Base-by-base conservation (phyloP, 139 green algal genomes). In the Pseudopediastrum boryanum region DNA sequence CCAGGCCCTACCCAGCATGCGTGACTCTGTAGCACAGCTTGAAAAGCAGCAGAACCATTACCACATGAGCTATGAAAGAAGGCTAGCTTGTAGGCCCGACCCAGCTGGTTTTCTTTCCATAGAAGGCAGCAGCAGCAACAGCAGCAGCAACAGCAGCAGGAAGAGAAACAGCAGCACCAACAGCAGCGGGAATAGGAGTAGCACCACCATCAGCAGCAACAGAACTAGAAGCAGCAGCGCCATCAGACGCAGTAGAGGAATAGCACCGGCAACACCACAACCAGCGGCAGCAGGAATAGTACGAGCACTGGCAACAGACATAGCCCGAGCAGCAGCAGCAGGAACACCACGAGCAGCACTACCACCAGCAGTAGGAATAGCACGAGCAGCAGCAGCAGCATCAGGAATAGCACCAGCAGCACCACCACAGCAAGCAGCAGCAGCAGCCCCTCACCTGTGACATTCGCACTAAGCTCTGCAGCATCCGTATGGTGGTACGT, bases 401-500 rank as follows among this genome's bases (percentile, higher is more conserved):
- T 27, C 66, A 74, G 66, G 8, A 33, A 13, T 4, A 61, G n/a
- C 66, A 61, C 43, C 43, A 59, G 66, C 12, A 16, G 1, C 21
- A 3, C 6, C 54, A 27, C 0, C 35, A 16, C n/a, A 10, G 16
- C n/a, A 8, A 13, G 13, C 9, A n/a, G n/a, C 35, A 10, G 9
- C 9, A 64, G 54, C 13, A 16, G 19, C n/a, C 39, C 41, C 68
- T 1, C 36, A 90, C 89, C 85, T 98, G 93, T 4, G 93, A 82
- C 4, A 98, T 35, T 29, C 94, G 84, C 19, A 98, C 87, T 0
- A 98, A 81, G 71, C 84, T 91, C 79, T 98, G 93, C 39, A 98
- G 89, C 86, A 95, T 89, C 13, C 94, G 87, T 21, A 98, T 84
- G 2, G 94, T 98, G 38, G 78, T 90, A 44, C 85, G 66, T 0